Base-by-base conservation (phyloP, 1,139 yeast genomes). In the Magnusiomyces sp. region DNA sequence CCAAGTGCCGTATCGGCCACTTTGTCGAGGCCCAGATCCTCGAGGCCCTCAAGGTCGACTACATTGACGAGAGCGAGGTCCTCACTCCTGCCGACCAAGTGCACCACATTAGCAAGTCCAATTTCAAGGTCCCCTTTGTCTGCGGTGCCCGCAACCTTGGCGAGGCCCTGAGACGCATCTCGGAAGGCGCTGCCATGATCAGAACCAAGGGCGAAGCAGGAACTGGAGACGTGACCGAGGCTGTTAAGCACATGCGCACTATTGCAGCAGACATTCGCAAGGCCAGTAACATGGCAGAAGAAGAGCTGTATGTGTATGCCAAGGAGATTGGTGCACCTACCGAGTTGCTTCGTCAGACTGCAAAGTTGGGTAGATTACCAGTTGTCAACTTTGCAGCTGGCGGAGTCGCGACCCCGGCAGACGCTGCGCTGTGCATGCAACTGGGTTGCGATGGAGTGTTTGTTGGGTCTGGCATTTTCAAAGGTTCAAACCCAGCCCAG, bases 321-420 rank as follows among this genome's bases (percentile, higher is more conserved):
- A 67, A 71, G 55, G 77, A 76, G 55, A 68, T 78, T 55, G 74
- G 89, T 56, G 88, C 84, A 19, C 81, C 87, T 16, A 71, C 71
- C 32, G 74, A 72, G 16, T 66, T 79, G 48, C 70, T 86, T 55
- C 67, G 75, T 57, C 71, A 75, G 53, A 71, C 81, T 48, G 75
- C 73, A 46, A 69, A 71, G 57, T 68, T 70, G 11, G 88, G 88
- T 40, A 80, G 81, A 58, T 74, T 86, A 57, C 92, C 92, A 1
- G 95, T 86, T 45, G 95, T 86, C 50, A 85, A 84, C 71, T 86
- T 86, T 66, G 94, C 95, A 40, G 95, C 95, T 17, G 95, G 95
- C 47, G 95, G 95, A 56, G 83, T 86, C 49, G 95, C 95, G 10
- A 83, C 95, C 10, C 95, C 95, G 31, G 82, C 92, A 2, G 95